A percentile compares a stretch with the other conserved stretches of the same genome.
These are phyloP conservation scores for Akanthomyces muscarius DNA, from an alignment of 2,329 filamentous ascomycete genomes.

Conservation along the genomic window DNA sequence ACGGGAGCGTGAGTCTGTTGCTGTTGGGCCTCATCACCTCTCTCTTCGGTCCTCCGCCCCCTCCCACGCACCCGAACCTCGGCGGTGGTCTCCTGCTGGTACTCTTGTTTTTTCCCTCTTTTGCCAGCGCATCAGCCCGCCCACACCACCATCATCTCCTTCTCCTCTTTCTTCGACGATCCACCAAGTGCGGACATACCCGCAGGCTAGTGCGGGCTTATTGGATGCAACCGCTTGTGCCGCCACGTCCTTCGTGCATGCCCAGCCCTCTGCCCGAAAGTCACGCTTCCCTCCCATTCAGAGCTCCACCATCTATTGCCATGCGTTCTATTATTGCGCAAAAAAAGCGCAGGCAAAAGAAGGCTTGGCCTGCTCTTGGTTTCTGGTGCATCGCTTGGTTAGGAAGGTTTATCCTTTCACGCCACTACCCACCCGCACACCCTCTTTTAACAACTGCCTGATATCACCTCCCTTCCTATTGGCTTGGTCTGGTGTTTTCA, in stretches of 20 bases:
- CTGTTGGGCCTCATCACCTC: not conserved
- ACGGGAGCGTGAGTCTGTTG: not conserved
- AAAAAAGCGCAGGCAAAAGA: not conserved
- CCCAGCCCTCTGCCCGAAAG: not conserved
- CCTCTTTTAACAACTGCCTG: not conserved
- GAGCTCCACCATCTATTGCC: not conserved
- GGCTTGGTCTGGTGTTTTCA: slow-evolving; percentile 1
- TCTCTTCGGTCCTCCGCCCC: not conserved
- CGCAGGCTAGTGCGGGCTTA: slow-evolving; percentile 14
- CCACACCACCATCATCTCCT: not conserved
- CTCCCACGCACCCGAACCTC: not conserved
- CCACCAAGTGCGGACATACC: slow-evolving; percentile 11
- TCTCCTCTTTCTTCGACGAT: not conserved
- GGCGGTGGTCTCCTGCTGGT: not conserved
- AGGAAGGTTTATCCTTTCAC: slow-evolving; percentile 9
- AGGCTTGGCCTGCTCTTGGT: not conserved
- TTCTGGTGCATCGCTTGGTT: not conserved
- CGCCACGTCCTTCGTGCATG: not conserved
- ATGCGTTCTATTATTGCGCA: not conserved
- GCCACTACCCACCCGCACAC: not conserved
- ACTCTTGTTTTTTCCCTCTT: not conserved
- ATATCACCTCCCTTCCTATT: slow-evolving; percentile 5
- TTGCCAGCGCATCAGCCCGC: slow-evolving; percentile 4
- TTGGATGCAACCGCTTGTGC: slow-evolving; percentile 14
- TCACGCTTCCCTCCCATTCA: slow-evolving; percentile 7